Base-by-base conservation (phyloP, 225 moss, liverwort and hornwort genomes). In the Polytrichum formosum region DNA sequence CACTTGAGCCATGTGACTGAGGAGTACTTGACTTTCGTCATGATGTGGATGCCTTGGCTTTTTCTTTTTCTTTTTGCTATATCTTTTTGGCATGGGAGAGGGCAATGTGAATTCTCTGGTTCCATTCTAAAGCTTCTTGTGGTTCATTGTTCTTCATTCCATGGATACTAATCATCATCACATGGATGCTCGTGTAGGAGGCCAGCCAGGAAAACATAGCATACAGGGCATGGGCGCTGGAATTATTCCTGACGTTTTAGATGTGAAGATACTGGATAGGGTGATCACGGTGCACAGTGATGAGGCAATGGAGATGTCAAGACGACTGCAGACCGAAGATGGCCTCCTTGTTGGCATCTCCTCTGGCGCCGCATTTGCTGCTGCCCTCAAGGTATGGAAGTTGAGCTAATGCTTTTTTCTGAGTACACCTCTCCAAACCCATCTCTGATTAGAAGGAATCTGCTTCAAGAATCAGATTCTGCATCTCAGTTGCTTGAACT, bases 141-240 rank as follows among this genome's bases (percentile, higher is more conserved):
- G 25, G 26, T 26, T 28, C 28, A 28, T 62, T 62, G 25, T 20
- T 63, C 2, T 28, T 6, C 62, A 13, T 22, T 63, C 26, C 62
- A 25, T 63, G 26, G 25, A 16, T 26, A 25, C 28, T 63, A 10
- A 46, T 46, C 46, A 13, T 65, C 65, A 65, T 76, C 30, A 4
- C 72, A 35, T 56, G 64, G 55, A 27, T 75, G 4, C 10, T 0
- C 62, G 26, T 78, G 78, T 83, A 93, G 92, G 90, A 58, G 91
- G 92, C 27, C 0, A 88, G 58, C 81, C 74, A 27, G 95, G 86
- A 0, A 84, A 74, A 53, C 95, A 95, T 59, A 46, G 54, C 56
- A 88, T 95, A 65, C 92, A 87, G 72, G 92, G 90, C 58, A 90
- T 86, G 27, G 92, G 95, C 75, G 81, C 95, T 30, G 95, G 92